Conservation (phyloP, 768 basidiomycete species). For the Suillus lakei region DNA sequence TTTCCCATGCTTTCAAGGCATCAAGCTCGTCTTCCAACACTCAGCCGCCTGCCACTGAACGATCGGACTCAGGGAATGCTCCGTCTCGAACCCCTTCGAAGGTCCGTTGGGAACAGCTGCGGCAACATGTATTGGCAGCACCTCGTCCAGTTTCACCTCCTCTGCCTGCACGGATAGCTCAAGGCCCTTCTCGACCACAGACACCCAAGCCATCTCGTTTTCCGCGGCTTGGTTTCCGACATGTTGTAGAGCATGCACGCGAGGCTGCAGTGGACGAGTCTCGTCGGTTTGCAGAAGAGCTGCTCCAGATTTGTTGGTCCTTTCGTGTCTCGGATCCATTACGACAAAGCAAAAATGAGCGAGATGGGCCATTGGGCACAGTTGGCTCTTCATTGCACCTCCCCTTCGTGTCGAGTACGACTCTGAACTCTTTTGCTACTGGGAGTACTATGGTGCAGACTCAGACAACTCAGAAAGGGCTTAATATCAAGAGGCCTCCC, state of each 20-base stretch:
- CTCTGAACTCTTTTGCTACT: slow-evolving; percentile 23
- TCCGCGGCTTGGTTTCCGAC: slow-evolving; percentile 57
- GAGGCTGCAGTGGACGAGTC: slow-evolving; percentile 54
- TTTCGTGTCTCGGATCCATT: slow-evolving; percentile 50
- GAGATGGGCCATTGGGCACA: slow-evolving; percentile 31
- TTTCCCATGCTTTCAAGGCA: slow-evolving; percentile 13
- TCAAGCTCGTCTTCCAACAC: slow-evolving; percentile 7
- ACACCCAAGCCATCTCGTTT: slow-evolving; percentile 58
- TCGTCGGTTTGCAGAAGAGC: slow-evolving; percentile 57
- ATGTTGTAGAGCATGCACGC: slow-evolving; percentile 68
- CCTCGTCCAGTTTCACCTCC: slow-evolving; percentile 27
- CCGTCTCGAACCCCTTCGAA: slow-evolving; percentile 36
- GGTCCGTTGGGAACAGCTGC: slow-evolving; percentile 56
- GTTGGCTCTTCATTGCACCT: slow-evolving; percentile 44
- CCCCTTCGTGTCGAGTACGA: slow-evolving; percentile 47
- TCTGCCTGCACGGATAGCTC: slow-evolving; percentile 4
- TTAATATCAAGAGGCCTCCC: slow-evolving; percentile 48
- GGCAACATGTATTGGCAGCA: slow-evolving; percentile 55
- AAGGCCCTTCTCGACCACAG: slow-evolving; percentile 27
- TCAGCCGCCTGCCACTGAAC: neutral
- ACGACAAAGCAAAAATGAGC: slow-evolving; percentile 28
- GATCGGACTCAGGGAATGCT: neutral
- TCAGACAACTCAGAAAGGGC: slow-evolving; percentile 32
- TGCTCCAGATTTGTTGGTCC: slow-evolving; percentile 58
- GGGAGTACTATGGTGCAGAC: slow-evolving; percentile 25